Base-by-base conservation (phyloP, 306 rosid genomes). In the Pterocarpus santalinus region DNA sequence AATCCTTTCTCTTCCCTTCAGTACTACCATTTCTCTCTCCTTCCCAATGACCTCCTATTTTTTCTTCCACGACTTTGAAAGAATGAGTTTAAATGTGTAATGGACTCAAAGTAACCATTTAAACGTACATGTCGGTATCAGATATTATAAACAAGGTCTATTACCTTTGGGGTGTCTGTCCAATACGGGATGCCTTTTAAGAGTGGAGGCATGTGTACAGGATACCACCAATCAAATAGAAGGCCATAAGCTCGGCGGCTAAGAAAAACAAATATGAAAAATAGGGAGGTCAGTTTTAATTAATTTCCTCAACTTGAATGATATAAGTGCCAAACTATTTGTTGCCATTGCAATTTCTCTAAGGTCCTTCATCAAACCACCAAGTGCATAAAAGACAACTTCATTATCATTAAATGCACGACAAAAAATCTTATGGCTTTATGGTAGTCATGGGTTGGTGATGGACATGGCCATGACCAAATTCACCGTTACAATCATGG, bases 301-400 rank as follows among this genome's bases (percentile, higher is more conserved):
- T 61, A 51, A 51, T 22, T 28, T 14, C 49, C 62, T 76, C 61
- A 47, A 52, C 74, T 38, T 41, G 49, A 49, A 74, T 64, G 75
- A 44, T 49, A 35, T 17, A 46, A 51, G 53, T 75, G 74, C 72
- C 69, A 85, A 87, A 98, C 98, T 95, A 78, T 90, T 93, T 83
- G 99, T 90, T 56, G 99, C 98, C 98, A 93, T 93, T 35, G 99
- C 89, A 81, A 95, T 95, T 86, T 98, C 99, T 85, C 98, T 88
- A 53, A 95, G 98, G 80, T 95, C 99, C 88, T 98, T 90, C 99
- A 90, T 91, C 88, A 95, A 72, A 80, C 98, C 99, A 77, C 93
- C 90, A 73, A 95, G 88, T 52, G 90, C 92, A 86, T 76, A 89
- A 1, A 22, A 22, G 28, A 22, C 28, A 22, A 22, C 28, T 22